Base-by-base conservation (phyloP, 176 grass and related monocot genomes). In the Dactylis glomerata region DNA sequence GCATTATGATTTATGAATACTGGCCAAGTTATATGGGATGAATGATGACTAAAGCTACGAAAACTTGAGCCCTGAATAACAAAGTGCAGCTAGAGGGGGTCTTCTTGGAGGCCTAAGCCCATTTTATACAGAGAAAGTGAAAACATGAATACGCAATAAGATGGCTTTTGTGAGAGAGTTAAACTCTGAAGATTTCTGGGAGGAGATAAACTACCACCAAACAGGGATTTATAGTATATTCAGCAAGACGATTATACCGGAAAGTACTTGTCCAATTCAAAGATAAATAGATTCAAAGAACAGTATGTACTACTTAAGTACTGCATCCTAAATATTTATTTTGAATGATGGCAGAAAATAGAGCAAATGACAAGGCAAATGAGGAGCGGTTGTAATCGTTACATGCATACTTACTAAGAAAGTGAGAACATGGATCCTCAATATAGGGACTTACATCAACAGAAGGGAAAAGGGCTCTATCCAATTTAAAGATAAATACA, bases 401-500 rank as follows among this genome's bases (percentile, higher is more conserved):
- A 94, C 89, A 94, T 83, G 88, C 81, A 58, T 92, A 50, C 47
- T 51, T 92, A 50, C 47, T 51, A 12, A 51, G 49, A 51, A 51
- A 56, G 22, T 56, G 52, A 56, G 52, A 56, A 10, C 52, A 56
- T 22, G 52, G 52, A 23, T 56, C 20, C 22, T 56, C 52, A 23
- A 56, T 56, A 24, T 10, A 24, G 22, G 54, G 22, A 57, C 22
- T 57, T 24, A 3, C 0, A 57, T 24, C 54, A 57, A n/a, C 54
- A 57, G 9, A 57, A 57, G 8, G 8, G 54, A 57, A 56, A 10
- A 56, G 20, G 22, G 52, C 22, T 24, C 54, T 57, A 26, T 10
- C 55, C 10, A 58, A 58, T 58, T 63, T 31, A 17, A 31, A 74
- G 71, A 10, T 32, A 50, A 47, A 74, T 50, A 50, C 16, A 47